Evolutionary conservation across 805 yeast genomes (phyloP).

Genomic region (Metschnikowia aberdeeniae): DNA sequence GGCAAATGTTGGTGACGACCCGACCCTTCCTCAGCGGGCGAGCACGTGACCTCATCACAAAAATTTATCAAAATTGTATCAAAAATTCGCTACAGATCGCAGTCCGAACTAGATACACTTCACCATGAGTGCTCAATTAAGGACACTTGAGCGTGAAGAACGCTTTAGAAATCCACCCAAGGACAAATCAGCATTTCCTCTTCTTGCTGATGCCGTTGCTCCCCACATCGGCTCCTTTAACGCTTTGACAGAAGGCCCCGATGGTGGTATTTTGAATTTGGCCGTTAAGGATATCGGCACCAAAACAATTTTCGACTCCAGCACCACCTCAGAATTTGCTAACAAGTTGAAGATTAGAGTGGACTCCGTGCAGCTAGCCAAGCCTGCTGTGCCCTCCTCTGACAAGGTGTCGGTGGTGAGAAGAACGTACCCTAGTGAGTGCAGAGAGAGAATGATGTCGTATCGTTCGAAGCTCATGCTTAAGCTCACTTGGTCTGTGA

Average conservation of each 20-base stretch:
- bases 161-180: conserved; percentile 87
- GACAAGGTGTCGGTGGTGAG: conserved; percentile 77
- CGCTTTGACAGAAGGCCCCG: conserved; percentile 86
- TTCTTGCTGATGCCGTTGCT: conserved; percentile 81
- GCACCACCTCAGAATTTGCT: conserved; percentile 66
- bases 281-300: conserved; percentile 88
- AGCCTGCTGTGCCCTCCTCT: conserved; percentile 67
- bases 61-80: conserved; percentile 13
- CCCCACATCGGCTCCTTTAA: conserved; percentile 97
- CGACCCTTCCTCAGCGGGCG: background rate
- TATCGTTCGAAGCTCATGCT: conserved; percentile 76
- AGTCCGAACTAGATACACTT: conserved; percentile 1
- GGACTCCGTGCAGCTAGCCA: conserved; percentile 83
- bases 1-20: background rate
- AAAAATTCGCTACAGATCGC: conserved; percentile 3
- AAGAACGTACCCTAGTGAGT: conserved; percentile 70
- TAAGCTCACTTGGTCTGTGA: conserved; percentile 81
- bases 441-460: conserved; percentile 84
- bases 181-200: conserved; percentile 77
- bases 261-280: conserved; percentile 77
- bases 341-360: conserved; percentile 80
- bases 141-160: conserved; percentile 83
- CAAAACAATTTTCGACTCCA: conserved; percentile 80
- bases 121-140: conserved; percentile 53
- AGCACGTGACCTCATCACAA: conserved; percentile 19